Evolutionary conservation across 1,139 yeast species (phyloP), one percentile per base, ranked within the genome.

Genomic region (Eremothecium gossypii): DNA sequence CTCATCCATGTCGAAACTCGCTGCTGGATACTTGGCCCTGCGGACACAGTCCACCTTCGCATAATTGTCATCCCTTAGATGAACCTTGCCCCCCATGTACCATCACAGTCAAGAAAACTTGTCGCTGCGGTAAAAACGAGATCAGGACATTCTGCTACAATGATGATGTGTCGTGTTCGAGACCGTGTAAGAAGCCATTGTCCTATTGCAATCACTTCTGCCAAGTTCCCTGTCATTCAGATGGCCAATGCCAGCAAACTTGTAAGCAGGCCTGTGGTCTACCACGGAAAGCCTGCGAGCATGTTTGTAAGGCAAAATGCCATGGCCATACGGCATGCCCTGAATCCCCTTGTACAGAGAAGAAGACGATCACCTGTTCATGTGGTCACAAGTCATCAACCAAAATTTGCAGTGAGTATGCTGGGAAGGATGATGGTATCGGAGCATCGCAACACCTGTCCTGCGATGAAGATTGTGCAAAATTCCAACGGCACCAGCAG

Each of bases 31-130:
- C 66, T 1, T 72, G 74, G 20, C 49, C 62, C 0, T 87, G 97
- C 69, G 95, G 95, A 0, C 97, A 87, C 60, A 66, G 73, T 7
- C 76, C 74, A 10, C 83, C 81, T 55, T 70, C 73, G 13, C 97
- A 87, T 57, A 67, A 70, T 34, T 87, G 97, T 56, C 97, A 87
- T 57, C 74, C 68, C 13, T 79, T 77, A 50, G 67, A 68, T 35
- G 69, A 65, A 5, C 54, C 64, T 2, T 87, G 97, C 60, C 94
- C 95, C 0, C 79, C 77, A 48, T 87, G 97, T 63, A 84, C 94
- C 1, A 69, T 68, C 27, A 60, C 78, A 10, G 83, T 83, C 7
- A 68, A 73, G 27, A 80, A 76, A 53, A 54, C 53, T 13, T 87
- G 97, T 59, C 74, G 76, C 49, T 87, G 97, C 68, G 89, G 89